These are phyloP conservation scores for Rutidosis leptorrhynchoides DNA, from an alignment of 129 eudicot genomes.

Conservation along the genomic window DNA sequence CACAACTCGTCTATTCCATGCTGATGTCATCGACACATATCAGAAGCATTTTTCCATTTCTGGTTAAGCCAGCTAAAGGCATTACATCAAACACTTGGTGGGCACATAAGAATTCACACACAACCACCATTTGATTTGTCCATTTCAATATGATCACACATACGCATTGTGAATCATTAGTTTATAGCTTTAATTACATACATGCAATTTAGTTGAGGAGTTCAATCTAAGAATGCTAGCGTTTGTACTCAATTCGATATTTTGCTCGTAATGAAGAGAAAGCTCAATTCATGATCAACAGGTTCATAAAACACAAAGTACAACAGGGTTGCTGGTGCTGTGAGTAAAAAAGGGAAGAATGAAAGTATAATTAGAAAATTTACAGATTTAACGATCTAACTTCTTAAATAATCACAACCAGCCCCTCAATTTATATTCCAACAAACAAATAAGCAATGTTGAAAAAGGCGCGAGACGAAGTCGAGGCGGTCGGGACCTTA, in stretches of 20 bases:
- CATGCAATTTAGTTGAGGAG: background rate
- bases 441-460: too few relatives aligned
- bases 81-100: background rate
- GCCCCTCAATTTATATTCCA: background rate
- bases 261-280: background rate
- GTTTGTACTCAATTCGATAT: background rate
- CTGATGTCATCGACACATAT: background rate
- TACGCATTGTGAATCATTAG: background rate
- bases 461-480: too few relatives aligned
- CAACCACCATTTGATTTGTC: too few relatives aligned
- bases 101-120: background rate
- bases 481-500: too few relatives aligned
- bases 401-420: background rate
- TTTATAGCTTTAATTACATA: background rate
- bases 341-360: background rate
- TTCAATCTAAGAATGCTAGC: background rate
- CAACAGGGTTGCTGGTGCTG: too few relatives aligned
- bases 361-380: too few relatives aligned
- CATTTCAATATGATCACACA: background rate
- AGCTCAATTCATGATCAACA: background rate
- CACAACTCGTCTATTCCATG: background rate
- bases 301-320: too few relatives aligned
- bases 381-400: background rate
- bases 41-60: background rate
- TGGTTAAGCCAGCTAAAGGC: background rate